Conservation (phyloP, 1,284 basidiomycete genomes). For the Phlebopus sp. region DNA sequence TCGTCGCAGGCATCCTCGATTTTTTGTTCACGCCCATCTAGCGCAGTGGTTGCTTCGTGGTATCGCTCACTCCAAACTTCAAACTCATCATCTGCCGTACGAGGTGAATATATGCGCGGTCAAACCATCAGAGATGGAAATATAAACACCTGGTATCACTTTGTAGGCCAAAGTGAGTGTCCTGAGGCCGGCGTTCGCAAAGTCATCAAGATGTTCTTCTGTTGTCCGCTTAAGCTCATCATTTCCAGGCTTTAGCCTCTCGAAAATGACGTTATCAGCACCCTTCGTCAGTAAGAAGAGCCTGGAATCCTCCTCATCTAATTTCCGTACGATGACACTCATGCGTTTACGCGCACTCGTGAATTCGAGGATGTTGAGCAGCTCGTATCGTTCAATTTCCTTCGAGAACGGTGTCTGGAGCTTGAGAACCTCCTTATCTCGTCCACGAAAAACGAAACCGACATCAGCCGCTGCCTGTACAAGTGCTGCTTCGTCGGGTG, state of each 20-base stretch:
- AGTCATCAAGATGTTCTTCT: slow-evolving; percentile 83
- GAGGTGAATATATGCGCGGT: slow-evolving; percentile 7
- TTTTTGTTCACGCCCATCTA: slow-evolving; percentile 79
- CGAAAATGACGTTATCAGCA: slow-evolving; percentile 94
- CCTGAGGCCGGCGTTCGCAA: slow-evolving; percentile 85
- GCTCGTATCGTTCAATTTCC: slow-evolving; percentile 80
- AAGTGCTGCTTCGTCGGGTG: slow-evolving; percentile 96
- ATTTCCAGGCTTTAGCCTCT: slow-evolving; percentile 66
- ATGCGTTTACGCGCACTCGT: slow-evolving; percentile 93
- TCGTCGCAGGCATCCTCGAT: slow-evolving; percentile 80
- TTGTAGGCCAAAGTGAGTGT: slow-evolving; percentile 94
- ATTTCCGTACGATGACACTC: slow-evolving; percentile 84
- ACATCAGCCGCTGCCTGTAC: slow-evolving; percentile 96
- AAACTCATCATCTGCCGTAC: slow-evolving; percentile 67
- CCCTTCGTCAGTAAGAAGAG: slow-evolving; percentile 83
- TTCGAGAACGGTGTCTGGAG: slow-evolving; percentile 82
- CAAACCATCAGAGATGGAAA: slow-evolving; percentile 2
- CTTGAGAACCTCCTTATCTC: slow-evolving; percentile 76
- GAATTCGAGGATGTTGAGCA: slow-evolving; percentile 95
- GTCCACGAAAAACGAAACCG: slow-evolving; percentile 90
- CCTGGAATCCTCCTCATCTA: slow-evolving; percentile 50
- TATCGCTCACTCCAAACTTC: slow-evolving; percentile 79
- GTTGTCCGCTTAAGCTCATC: slow-evolving; percentile 76
- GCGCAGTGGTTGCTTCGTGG: slow-evolving; percentile 74
- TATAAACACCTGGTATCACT: slow-evolving; percentile 63